Base-by-base conservation (phyloP, 148 eudicot genomes). In the Persicaria maculosa region DNA sequence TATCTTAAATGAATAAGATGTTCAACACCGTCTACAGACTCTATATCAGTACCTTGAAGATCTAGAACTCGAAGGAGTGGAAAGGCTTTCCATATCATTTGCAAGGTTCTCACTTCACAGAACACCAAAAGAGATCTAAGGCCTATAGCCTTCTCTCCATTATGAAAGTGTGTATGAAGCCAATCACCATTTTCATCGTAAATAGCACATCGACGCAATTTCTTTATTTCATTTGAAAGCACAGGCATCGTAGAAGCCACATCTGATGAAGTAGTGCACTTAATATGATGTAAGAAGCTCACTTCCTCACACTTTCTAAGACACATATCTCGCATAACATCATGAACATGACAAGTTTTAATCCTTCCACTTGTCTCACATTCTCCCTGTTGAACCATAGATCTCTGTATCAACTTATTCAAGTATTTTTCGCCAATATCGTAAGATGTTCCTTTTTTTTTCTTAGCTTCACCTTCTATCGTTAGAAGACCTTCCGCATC, bases 401-500 rank as follows among this genome's bases (percentile, higher is more conserved):
- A 46, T 52, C 74, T 47, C 4, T 43, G 44, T 25, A 75, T 25
- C 16, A 79, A 77, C 15, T 59, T 75, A 2, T 47, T 58, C 50
- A 79, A 16, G 58, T 79, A 71, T 15, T 22, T 74, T 9, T 47
- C 71, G 0, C 71, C 81, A 22, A 57, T 31, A 44, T 79, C 74
- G 31, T 69, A 68, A 25, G 58, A 44, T n/a, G 81, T n/a, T 47
- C 11, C 14, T 74, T 1, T 5, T 2, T 16, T 17, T 54, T 54
- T 16, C 4, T 54, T 16, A 12, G 58, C 58, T n/a, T 54, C 58
- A n/a, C 58, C 58, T 54, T 54, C 58, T 3, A 54, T 54, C 20
- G 45, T 48, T 0, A 79, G 2, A 43, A 71, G 71, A 20, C 72
- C 75, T n/a, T 79, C 81, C 1, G 81, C 81, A 57, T 68, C 44